Conservation (phyloP, 2,329 filamentous ascomycete species). For the Claviceps humidiphila region DNA sequence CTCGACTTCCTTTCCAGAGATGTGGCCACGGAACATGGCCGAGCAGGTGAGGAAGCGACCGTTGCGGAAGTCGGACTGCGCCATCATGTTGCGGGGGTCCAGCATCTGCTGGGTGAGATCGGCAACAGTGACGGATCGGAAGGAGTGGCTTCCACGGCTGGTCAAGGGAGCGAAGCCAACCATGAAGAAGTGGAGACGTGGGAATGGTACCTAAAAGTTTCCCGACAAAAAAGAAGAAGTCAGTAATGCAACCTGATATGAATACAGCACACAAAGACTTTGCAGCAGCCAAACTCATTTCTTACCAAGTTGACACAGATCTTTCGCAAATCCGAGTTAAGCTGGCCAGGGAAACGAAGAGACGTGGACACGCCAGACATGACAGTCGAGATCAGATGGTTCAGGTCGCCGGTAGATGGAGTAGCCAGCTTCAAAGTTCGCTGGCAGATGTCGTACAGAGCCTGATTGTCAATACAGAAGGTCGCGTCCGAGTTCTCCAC, state of each 20-base stretch:
- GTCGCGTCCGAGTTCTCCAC: constrained; percentile 99
- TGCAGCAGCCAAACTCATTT: neutral
- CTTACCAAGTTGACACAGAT: constrained; percentile 82
- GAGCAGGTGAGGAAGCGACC: constrained; percentile 99
- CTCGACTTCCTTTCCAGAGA: constrained; percentile 99
- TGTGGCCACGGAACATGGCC: constrained; percentile 98
- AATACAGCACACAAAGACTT: neutral
- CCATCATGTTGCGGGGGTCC: constrained; percentile 99
- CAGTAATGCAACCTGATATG: neutral
- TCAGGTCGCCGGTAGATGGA: constrained; percentile 96
- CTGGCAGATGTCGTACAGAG: constrained; percentile 99
- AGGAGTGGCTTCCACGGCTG: constrained; percentile 69
- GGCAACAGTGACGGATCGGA: constrained; percentile 93
- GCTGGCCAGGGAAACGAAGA: constrained; percentile 96
- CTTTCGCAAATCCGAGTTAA: constrained; percentile 99
- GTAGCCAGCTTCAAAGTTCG: constrained; percentile 96
- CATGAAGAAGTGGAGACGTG: constrained; percentile 99
- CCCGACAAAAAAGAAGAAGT: neutral
- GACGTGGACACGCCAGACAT: constrained; percentile 99
- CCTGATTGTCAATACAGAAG: constrained; percentile 99
- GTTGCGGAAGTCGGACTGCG: constrained; percentile 98
- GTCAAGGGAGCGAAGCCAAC: constrained; percentile 98
- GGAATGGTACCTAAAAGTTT: constrained; percentile 69
- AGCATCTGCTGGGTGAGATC: constrained; percentile 99
- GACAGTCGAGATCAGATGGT: constrained; percentile 97